Base-by-base conservation (phyloP, 1,284 basidiomycete species). In the Ceratobasidium sp. region DNA sequence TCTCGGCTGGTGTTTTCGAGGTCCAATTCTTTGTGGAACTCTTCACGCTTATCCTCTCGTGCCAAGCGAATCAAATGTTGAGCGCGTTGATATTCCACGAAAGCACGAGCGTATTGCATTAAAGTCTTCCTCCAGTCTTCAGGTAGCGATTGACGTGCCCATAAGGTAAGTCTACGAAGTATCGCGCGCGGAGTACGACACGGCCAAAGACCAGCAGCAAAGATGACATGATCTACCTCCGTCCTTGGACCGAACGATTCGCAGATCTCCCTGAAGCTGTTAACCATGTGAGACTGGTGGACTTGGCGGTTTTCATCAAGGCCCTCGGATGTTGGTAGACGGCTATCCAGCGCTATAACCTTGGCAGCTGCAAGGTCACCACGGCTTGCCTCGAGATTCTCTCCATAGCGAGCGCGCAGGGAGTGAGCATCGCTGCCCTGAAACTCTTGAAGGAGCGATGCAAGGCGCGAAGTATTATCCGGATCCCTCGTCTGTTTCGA, bases 171-270 rank as follows among this genome's bases (percentile, higher is more conserved):
- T 11, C 27, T 47, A 15, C n/a, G n/a, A 3, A 75, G 64, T 3
- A 73, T 17, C 11, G 24, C 27, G 2, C 73, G 50, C 22, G 64
- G 24, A 14, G 63, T 67, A 9, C 53, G 14, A n/a, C 54, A n/a
- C 5, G 73, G 73, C 73, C 73, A 75, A 24, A 75, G 15, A 8
- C 73, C 67, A 17, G 73, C 22, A 1, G 29, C 51, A 7, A 15
- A 31, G 5, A 74, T 14, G 9, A 74, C 22, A 27, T 15, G 11
- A 1, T 74, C 62, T 22, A 74, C 19, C 7, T 1, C 1, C 3
- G 31, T 65, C 33, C 1, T 11, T 2, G 73, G 59, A 11, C 27
- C 41, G 1, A 75, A 29, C n/a, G 36, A 56, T 1, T 17, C 53
- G n/a, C 44, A 9, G 47, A 51, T 47, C 27, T 24, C 31, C 44